Base-by-base conservation (phyloP, 2,329 filamentous ascomycete species). In the Teratosphaeria gauchensis region DNA sequence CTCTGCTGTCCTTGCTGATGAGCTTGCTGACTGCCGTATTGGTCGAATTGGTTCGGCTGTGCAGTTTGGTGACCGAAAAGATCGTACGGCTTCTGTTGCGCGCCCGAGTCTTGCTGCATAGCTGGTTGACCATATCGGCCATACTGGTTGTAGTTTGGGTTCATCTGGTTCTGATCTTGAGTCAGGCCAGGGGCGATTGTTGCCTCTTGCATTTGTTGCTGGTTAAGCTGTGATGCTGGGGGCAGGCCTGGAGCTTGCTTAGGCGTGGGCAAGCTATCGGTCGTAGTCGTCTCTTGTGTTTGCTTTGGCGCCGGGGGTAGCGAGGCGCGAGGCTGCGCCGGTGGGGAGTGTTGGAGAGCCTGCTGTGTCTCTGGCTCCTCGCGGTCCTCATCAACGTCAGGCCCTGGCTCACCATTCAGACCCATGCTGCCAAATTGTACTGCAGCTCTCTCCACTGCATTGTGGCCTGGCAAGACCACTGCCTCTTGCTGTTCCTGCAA, bases 391-490 rank as follows among this genome's bases (percentile, higher is more conserved):
- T 97, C 94, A 63, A 96, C 89, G 69, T 96, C 92, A 31, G 79
- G 73, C 57, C 91, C 88, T 19, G 72, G 72, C 54, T 92, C 88
- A 56, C 86, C 91, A 71, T 89, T 92, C 69, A 99, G 75, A 70
- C 88, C 95, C 80, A 99, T 90, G 73, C 92, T 95, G 63, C 94
- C 94, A 73, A 99, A 99, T 72, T 97, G 92, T 54, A 99, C 91
- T 55, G 92, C 89, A 65, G 92, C 85, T 68, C 91, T 87, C 72
- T 97, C 92, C 31, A 99, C 88, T 56, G 94, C 92, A 66, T 94
- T 91, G 78, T 96, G 96, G 61, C 90, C 91, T 53, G 94, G 94
- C 92, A 99, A 96, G 64, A 96, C 91, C 48, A 99, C 94, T 60
- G 94, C 90, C 77, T 99, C 94, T 74, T 96, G 92, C 72, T 99